These are phyloP conservation scores for Tetraselmis striata DNA, from an alignment of 139 green algal species.

Conservation along the genomic window DNA sequence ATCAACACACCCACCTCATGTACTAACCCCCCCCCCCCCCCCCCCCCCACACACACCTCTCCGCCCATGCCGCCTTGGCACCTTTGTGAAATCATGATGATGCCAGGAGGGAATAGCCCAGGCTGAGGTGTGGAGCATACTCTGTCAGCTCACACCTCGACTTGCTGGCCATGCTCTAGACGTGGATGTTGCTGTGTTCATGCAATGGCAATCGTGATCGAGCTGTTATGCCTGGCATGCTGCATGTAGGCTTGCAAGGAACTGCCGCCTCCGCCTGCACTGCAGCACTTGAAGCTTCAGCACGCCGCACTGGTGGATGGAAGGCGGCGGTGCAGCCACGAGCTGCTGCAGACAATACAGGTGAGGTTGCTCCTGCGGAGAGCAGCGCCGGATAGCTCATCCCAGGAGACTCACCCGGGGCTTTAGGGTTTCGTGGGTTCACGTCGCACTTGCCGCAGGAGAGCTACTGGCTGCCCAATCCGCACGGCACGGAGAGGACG, in stretches of 20 bases:
- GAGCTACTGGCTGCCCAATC: background rate
- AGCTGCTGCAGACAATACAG: background rate
- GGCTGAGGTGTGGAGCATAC: background rate
- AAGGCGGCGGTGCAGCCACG: background rate
- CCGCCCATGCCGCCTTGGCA: too few species aligned
- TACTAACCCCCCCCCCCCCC: too few species aligned
- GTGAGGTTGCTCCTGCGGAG: background rate
- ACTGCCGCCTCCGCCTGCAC: too few species aligned
- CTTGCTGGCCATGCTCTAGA: too few species aligned
- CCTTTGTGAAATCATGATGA: too few species aligned
- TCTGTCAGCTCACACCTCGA: too few species aligned
- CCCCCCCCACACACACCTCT: too few species aligned
- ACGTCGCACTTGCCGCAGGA: background rate
- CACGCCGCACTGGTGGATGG: background rate
- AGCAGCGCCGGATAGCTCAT: background rate
- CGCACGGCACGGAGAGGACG: background rate
- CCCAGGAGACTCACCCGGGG: background rate
- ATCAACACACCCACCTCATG: too few species aligned
- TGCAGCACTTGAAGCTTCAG: background rate
- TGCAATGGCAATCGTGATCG: too few species aligned
- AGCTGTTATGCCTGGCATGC: too few species aligned
- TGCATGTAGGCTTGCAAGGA: too few species aligned
- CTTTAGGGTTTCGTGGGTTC: background rate
- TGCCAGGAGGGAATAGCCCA: background rate
- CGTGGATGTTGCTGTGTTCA: too few species aligned